Percentiles rank a stretch among this genome's conserved stretches.
phyloP scores from a whole-genome alignment of 106 monocot genomes.

The Phalaenopsis equestris region DNA sequence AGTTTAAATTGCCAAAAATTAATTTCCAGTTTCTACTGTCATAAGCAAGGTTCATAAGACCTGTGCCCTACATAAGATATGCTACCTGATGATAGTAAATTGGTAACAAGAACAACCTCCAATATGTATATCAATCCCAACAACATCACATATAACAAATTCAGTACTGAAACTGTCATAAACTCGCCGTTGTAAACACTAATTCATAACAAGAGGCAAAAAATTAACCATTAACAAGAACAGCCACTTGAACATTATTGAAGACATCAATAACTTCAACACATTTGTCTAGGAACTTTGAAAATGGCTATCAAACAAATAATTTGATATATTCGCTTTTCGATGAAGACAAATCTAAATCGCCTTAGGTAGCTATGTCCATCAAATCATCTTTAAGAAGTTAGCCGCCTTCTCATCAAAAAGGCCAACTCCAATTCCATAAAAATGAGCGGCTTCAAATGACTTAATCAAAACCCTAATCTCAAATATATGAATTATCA shows the following conservation, averaged over 20 bases:
- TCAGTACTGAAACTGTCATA: background rate
- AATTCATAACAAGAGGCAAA: background rate
- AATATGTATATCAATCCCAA: background rate
- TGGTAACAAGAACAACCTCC: background rate
- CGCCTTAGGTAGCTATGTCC: background rate
- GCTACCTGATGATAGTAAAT: background rate
- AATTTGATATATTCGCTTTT: background rate
- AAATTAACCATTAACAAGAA: background rate
- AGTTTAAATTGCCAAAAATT: too few relatives aligned
- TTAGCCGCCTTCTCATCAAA: background rate
- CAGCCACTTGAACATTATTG: background rate
- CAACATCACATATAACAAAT: background rate
- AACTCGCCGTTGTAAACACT: background rate
- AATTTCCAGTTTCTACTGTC: background rate
- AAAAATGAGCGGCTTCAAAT: background rate
- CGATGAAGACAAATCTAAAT: background rate
- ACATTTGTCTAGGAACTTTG: background rate
- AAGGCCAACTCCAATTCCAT: background rate
- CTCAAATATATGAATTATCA: background rate
- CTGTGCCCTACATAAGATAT: background rate
- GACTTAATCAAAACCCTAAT: constrained; percentile 3
- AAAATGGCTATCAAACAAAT: constrained; percentile 1
- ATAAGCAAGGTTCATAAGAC: background rate
- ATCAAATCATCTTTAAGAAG: background rate
- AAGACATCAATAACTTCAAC: background rate